Evolutionary conservation across 371 early-diverging fungal species (phyloP), one percentile per base, ranked within the genome.

Genomic region (Mucor circinelloides): DNA sequence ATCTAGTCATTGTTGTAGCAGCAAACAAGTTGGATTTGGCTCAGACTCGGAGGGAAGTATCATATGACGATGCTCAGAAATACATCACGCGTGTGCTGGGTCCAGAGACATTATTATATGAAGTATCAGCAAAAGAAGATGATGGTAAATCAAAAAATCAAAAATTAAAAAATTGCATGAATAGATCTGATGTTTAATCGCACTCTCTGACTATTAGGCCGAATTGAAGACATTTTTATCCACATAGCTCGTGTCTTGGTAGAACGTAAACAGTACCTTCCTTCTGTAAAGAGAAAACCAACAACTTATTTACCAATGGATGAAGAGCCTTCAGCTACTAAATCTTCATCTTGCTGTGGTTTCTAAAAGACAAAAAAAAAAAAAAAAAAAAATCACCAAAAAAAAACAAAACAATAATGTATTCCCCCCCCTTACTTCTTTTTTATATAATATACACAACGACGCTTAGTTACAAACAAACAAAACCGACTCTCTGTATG

Each of bases 11-110:
- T 58, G 87, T 91, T 46, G 86, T 93, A 23, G 91, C 91, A 19
- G 93, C 91, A 59, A 91, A 90, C 76, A 93, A 93, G 76, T 77
- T 84, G 70, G 93, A 93, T 79, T 78, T 93, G 70, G 89, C 85
- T 67, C 57, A 82, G 50, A 58, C 81, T 61, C 82, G 78, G 66
- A 82, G 89, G 71, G 85, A 85, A 63, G 88, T 90, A 12, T 75
- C 84, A 42, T 81, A 82, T 44, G 80, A 86, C 63, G 80, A 82
- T 59, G 86, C 87, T 44, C 79, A 85, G 60, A 83, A 86, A 68
- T 89, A 87, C 66, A 87, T 88, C 68, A 72, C 82, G 72, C 82
- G 83, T 59, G 74, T 77, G 12, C 69, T 90, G 21, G 88, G 89
- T 6, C 76, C 85, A 50, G 87, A 88, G n/a, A 85, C 81, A 63